phyloP scores from a whole-genome alignment of 768 basidiomycete genomes.

The Tylopilus felleus region DNA sequence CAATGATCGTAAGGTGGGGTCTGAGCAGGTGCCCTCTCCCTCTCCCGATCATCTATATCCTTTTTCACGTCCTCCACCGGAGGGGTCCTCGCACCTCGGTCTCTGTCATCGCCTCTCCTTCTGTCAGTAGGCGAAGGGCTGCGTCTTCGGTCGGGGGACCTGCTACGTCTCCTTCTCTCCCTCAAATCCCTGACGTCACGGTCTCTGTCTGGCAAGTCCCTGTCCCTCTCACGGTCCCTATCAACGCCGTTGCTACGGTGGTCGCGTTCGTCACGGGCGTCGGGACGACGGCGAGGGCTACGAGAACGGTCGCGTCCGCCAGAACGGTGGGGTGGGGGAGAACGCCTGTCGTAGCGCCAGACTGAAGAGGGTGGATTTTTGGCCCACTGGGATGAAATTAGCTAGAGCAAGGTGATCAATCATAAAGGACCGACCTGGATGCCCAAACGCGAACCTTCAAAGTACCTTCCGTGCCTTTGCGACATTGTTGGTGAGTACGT shows the following conservation, averaged over 20 bases:
- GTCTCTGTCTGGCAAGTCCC: constrained; percentile 31
- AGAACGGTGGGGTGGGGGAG: constrained; percentile 41
- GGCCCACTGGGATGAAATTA: constrained; percentile 56
- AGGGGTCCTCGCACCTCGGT: constrained; percentile 50
- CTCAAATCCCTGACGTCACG: constrained; percentile 38
- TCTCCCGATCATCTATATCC: constrained; percentile 46
- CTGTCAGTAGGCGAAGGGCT: constrained; percentile 41
- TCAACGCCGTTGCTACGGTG: constrained; percentile 37
- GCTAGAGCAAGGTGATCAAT: neutral
- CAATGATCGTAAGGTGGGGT: constrained; percentile 61
- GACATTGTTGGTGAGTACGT: constrained; percentile 10
- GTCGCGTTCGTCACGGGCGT: constrained; percentile 39
- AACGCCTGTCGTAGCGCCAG: constrained; percentile 70
- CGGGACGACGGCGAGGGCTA: constrained; percentile 47
- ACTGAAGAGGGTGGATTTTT: constrained; percentile 81
- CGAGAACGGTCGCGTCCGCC: constrained; percentile 49
- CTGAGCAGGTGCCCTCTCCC: constrained; percentile 45
- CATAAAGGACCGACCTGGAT: constrained; percentile 53
- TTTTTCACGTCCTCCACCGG: constrained; percentile 40
- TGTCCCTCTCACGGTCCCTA: constrained; percentile 34
- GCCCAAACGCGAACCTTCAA: constrained; percentile 71
- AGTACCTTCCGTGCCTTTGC: constrained; percentile 67
- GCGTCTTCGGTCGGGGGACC: constrained; percentile 45
- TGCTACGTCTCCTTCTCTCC: constrained; percentile 49
- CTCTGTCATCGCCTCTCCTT: constrained; percentile 45